Evolutionary conservation across 192 early-diverging fungal genomes (phyloP), one percentile per base, ranked within the genome.

Genomic region (Rhizophagus sp.): DNA sequence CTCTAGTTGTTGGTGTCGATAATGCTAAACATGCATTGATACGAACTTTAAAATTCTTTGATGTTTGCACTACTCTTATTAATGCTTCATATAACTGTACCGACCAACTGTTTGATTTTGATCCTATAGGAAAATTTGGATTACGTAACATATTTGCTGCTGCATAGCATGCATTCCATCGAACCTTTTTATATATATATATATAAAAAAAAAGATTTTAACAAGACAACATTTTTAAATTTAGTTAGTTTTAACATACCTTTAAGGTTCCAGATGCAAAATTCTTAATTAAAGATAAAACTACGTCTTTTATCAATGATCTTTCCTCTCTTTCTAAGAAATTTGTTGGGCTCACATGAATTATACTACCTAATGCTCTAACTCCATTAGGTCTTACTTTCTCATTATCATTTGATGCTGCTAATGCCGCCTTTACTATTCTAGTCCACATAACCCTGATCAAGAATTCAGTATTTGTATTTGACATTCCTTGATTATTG

Each of bases 91-190:
- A 92, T 17, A 95, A 79, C 33, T 62, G 41, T 0, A 50, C 27
- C 19, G 90, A 91, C 85, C 89, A 92, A 13, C 81, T 81, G 1
- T 83, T 82, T 12, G 78, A 64, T 13, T 82, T 82, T 27, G 80
- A 74, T 4, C 87, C 87, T n/a, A 93, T 85, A 22, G 91, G 93
- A 74, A 92, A 88, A 34, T 83, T 66, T 15, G 81, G 41, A 57
- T 88, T 88, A 2, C 79, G 63, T 4, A 95, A 83, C n/a, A 92
- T 86, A 72, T 93, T 92, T 52, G 84, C 81, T 33, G 92, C 84
- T 2, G 91, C 90, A 79, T 94, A 86, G 83, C 93, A 94, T 1
- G 93, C 92, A 81, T 95, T 95, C 94, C 93, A 95, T 9, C 94
- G 88, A 19, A 88, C 85, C 92, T 94, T 68, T 70, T 6, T 34